A percentile compares a stretch with the other conserved stretches of the same genome.
phyloP scores from a whole-genome alignment of 1,284 basidiomycete genomes.

The Lentinula novae-zelandiae region DNA sequence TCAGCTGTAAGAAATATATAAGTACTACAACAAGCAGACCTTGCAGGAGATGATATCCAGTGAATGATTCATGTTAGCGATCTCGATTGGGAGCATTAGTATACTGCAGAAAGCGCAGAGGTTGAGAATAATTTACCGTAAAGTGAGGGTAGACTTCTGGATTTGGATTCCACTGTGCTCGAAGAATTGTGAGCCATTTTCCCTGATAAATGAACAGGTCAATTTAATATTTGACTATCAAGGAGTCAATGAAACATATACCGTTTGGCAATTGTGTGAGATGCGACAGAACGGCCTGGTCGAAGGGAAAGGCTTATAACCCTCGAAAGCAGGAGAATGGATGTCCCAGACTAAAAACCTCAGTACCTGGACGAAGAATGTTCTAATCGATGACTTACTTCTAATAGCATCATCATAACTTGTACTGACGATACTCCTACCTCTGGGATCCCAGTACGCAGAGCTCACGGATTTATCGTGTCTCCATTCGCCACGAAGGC shows the following conservation, averaged over 20 bases:
- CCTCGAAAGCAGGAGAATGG: constrained; percentile 41
- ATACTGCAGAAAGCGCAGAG: not conserved
- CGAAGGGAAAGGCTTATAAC: constrained; percentile 46
- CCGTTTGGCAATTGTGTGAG: constrained; percentile 75
- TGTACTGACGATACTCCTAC: constrained; percentile 73
- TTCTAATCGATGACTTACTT: constrained; percentile 39
- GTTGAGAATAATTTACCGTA: constrained; percentile 45
- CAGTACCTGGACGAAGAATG: constrained; percentile 3
- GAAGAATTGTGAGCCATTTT: constrained; percentile 71
- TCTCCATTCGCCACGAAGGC: constrained; percentile 56
- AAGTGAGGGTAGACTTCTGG: constrained; percentile 77
- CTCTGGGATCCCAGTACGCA: constrained; percentile 78
- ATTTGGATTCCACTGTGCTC: constrained; percentile 74
- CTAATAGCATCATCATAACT: constrained; percentile 74
- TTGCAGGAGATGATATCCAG: constrained; percentile 70
- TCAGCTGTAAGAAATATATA: not conserved
- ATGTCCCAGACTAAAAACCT: constrained; percentile 67
- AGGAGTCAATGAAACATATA: constrained; percentile 26
- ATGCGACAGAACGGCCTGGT: constrained; percentile 60
- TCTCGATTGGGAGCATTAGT: constrained; percentile 32
- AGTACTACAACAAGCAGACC: constrained; percentile 30
- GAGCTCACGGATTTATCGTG: constrained; percentile 76
- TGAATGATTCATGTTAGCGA: constrained; percentile 75
- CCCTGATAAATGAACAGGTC: constrained; percentile 41
- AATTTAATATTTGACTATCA: not conserved